Conservation (phyloP, 106 monocot genomes). For the Phalaenopsis equestris region DNA sequence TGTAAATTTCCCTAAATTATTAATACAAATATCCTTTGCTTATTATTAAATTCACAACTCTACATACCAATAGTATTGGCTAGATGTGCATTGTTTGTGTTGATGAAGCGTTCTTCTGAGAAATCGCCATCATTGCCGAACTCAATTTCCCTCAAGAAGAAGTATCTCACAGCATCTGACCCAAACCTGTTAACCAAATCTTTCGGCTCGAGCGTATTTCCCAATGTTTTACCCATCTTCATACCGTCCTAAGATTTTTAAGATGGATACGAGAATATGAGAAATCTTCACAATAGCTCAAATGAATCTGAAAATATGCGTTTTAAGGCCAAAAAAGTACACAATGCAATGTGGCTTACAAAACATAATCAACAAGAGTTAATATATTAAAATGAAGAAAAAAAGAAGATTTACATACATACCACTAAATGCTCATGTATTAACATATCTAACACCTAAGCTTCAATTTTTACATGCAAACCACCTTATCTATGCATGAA, state of each 20-base stretch:
- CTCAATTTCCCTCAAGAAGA: slow-evolving; percentile 95
- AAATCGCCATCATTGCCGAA: slow-evolving; percentile 98
- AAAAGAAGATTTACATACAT: too few relatives aligned
- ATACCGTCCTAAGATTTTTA: slow-evolving; percentile 96
- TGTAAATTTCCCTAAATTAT: too few relatives aligned
- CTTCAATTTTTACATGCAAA: too few relatives aligned
- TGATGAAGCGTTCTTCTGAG: slow-evolving; percentile 90
- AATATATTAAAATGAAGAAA: too few relatives aligned
- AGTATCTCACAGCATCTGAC: slow-evolving; percentile 90
- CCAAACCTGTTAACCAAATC: slow-evolving; percentile 87
- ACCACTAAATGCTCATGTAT: too few relatives aligned
- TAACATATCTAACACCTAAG: too few relatives aligned
- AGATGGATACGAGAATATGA: slow-evolving; percentile 33
- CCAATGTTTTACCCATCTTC: slow-evolving; percentile 99
- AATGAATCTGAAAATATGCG: slow-evolving; percentile 22
- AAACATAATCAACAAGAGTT: background rate
- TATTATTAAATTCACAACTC: background rate
- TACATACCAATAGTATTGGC: slow-evolving; percentile 84
- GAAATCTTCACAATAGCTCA: too few relatives aligned
- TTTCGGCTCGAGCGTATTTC: slow-evolving; percentile 93
- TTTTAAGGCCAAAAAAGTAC: background rate
- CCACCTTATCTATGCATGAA: too few relatives aligned
- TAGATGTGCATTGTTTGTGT: slow-evolving; percentile 92
- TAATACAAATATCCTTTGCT: too few relatives aligned
- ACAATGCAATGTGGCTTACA: background rate